A percentile compares a stretch with the other conserved stretches of the same genome.
These are phyloP conservation scores for Teunomyces kruisii DNA, from an alignment of 805 yeast genomes.

Conservation along the genomic window DNA sequence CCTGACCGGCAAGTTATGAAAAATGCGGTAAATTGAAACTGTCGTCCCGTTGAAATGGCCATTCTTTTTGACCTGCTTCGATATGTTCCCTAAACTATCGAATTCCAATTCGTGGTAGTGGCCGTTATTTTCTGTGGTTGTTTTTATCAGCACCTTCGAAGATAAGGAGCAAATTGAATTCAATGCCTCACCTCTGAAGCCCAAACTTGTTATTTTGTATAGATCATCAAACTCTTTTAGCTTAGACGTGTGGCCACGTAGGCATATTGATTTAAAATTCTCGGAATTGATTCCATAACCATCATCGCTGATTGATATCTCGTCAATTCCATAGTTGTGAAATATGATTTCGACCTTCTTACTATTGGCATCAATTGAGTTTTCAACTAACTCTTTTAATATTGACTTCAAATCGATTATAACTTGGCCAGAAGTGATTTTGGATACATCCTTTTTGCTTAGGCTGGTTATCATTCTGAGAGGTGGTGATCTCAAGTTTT, in stretches of 20 bases:
- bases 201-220: slow-evolving; percentile 50
- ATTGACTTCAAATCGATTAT: slow-evolving; percentile 75
- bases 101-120: slow-evolving; percentile 57
- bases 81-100: slow-evolving; percentile 54
- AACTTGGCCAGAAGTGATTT: slow-evolving; percentile 91
- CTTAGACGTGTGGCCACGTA: slow-evolving; percentile 70
- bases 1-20: slow-evolving; percentile 77
- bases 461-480: slow-evolving; percentile 21
- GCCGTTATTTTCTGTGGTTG: slow-evolving; percentile 55
- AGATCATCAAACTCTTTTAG: slow-evolving; percentile 56
- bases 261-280: slow-evolving; percentile 55
- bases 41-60: slow-evolving; percentile 68
- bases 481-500: too few relatives aligned
- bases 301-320: slow-evolving; percentile 66
- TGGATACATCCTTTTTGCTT: slow-evolving; percentile 57
- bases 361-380: slow-evolving; percentile 78
- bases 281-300: slow-evolving; percentile 60
- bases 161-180: slow-evolving; percentile 63
- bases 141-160: slow-evolving; percentile 46
- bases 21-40: slow-evolving; percentile 57
- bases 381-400: slow-evolving; percentile 84
- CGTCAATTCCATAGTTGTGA: slow-evolving; percentile 69
- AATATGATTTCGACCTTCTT: slow-evolving; percentile 66
- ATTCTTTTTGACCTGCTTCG: slow-evolving; percentile 32
- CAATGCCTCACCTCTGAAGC: slow-evolving; percentile 82